A percentile compares a stretch with the other conserved stretches of the same genome.
phyloP scores from a whole-genome alignment of 495 filamentous ascomycete genomes.

The Podospora australis region DNA sequence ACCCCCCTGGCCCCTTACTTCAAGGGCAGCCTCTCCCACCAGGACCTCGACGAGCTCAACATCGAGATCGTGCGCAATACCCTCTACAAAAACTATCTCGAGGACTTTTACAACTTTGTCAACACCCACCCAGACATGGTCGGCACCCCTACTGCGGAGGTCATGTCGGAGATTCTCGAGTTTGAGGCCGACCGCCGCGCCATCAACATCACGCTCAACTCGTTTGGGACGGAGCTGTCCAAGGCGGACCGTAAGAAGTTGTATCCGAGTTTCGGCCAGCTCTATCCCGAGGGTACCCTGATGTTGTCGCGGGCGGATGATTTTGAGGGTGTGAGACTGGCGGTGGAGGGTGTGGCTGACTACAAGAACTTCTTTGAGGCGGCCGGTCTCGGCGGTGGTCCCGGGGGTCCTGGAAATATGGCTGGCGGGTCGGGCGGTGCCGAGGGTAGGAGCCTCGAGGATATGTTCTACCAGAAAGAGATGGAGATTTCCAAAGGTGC shows the following conservation, averaged over 20 bases:
- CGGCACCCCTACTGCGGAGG: constrained; percentile 83
- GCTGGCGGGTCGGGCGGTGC: constrained; percentile 63
- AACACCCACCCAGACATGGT: constrained; percentile 75
- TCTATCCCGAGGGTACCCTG: constrained; percentile 90
- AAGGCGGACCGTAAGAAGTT: constrained; percentile 93
- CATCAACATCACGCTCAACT: constrained; percentile 99
- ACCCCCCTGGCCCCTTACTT: constrained; percentile 95
- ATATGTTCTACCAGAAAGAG: constrained; percentile 98
- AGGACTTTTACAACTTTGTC: constrained; percentile 92
- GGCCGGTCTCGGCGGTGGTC: constrained; percentile 73
- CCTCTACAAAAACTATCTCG: constrained; percentile 97
- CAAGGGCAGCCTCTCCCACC: constrained; percentile 88
- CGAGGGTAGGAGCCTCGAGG: constrained; percentile 87
- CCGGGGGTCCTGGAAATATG: constrained; percentile 74
- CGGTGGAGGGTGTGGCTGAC: constrained; percentile 83
- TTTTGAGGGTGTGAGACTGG: constrained; percentile 84
- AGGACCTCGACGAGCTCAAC: constrained; percentile 97
- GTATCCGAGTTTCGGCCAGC: constrained; percentile 81
- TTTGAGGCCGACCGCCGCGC: constrained; percentile 95
- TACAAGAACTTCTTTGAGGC: constrained; percentile 95
- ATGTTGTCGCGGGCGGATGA: constrained; percentile 96
- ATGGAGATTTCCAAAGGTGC: constrained; percentile 95
- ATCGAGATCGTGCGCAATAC: constrained; percentile 99
- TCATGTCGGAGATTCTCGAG: constrained; percentile 90
- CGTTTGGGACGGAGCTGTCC: constrained; percentile 92